Evolutionary conservation across 139 green algal genomes (phyloP).

Genomic region (Chloropicon primus): DNA sequence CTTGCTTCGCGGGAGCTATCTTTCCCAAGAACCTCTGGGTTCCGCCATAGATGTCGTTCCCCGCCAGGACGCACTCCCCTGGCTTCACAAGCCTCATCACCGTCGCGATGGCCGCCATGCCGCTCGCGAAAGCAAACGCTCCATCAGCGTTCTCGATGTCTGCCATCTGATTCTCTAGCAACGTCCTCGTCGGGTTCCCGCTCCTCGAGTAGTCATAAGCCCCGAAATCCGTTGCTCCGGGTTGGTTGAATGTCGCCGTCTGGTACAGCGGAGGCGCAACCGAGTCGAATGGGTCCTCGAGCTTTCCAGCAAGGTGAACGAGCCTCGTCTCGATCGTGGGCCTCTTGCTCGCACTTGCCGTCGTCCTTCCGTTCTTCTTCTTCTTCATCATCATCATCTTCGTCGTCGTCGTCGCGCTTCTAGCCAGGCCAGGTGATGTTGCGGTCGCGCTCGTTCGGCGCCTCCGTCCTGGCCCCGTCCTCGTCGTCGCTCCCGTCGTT

Average conservation of each 20-base stretch:
- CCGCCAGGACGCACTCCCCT: conserved; percentile 43
- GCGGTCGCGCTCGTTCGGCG: no score
- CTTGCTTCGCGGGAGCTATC: conserved; percentile 27
- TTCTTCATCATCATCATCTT: no score
- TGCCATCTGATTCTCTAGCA: conserved; percentile 62
- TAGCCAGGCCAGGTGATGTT: no score
- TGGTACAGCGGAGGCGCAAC: conserved; percentile 86
- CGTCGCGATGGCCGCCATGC: conserved; percentile 82
- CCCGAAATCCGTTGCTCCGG: conserved; percentile 56
- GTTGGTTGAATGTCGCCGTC: conserved; percentile 81
- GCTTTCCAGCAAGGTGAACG: conserved; percentile 6
- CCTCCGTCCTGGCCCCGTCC: no score
- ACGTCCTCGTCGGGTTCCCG: conserved; percentile 82
- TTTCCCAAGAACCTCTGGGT: conserved; percentile 70
- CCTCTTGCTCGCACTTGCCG: no score
- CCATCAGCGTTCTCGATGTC: conserved; percentile 48
- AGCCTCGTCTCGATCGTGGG: conserved; percentile 11
- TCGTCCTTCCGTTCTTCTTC: no score
- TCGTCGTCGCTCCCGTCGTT: no score
- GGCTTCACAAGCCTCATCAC: conserved; percentile 42
- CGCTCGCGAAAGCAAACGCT: conserved; percentile 78
- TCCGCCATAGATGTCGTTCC: conserved; percentile 95
- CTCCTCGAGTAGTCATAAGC: conserved; percentile 94
- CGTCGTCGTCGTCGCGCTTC: no score
- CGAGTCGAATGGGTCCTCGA: conserved; percentile 60